Evolutionary conservation across 805 yeast genomes (phyloP).

Genomic region (Teunomyces panamensis): DNA sequence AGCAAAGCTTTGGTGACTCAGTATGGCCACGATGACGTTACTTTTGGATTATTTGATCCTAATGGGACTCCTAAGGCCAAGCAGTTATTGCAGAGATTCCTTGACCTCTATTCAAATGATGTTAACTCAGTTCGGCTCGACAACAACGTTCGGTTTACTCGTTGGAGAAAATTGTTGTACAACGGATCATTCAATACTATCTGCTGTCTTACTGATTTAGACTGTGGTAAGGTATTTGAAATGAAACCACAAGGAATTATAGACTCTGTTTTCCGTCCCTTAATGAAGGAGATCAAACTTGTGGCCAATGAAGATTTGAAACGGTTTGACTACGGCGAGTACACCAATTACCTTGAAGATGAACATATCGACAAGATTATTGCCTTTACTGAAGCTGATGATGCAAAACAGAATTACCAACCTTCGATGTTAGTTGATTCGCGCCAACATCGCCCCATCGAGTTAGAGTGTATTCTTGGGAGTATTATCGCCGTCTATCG

Average conservation of each 20-base stretch:
- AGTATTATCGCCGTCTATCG: constrained; percentile 25
- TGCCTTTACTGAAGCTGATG: constrained; percentile 22
- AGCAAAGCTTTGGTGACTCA: constrained; percentile 23
- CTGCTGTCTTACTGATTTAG: constrained; percentile 57
- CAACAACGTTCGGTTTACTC: constrained; percentile 46
- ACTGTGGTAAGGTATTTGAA: constrained; percentile 51
- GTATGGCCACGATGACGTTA: constrained; percentile 22
- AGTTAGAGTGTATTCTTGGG: constrained; percentile 69
- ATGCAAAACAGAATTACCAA: constrained; percentile 55
- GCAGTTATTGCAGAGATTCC: constrained; percentile 29
- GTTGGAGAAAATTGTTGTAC: constrained; percentile 70
- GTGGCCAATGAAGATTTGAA: constrained; percentile 17
- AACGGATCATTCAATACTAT: constrained; percentile 66
- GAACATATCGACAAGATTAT: constrained; percentile 11
- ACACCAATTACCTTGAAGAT: constrained; percentile 2
- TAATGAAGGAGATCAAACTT: constrained; percentile 19
- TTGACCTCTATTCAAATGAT: constrained; percentile 43
- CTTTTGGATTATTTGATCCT: constrained; percentile 26
- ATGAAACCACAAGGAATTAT: constrained; percentile 13
- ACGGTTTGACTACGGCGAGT: constrained; percentile 9
- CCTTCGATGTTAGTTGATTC: constrained; percentile 77
- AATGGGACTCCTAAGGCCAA: constrained; percentile 25
- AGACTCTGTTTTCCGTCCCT: constrained; percentile 11
- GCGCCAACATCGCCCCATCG: constrained; percentile 63
- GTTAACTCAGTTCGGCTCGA: constrained; percentile 39